These are phyloP conservation scores for Aspergillus calidoustus DNA, from an alignment of 2,329 filamentous ascomycete species.

Conservation along the genomic window DNA sequence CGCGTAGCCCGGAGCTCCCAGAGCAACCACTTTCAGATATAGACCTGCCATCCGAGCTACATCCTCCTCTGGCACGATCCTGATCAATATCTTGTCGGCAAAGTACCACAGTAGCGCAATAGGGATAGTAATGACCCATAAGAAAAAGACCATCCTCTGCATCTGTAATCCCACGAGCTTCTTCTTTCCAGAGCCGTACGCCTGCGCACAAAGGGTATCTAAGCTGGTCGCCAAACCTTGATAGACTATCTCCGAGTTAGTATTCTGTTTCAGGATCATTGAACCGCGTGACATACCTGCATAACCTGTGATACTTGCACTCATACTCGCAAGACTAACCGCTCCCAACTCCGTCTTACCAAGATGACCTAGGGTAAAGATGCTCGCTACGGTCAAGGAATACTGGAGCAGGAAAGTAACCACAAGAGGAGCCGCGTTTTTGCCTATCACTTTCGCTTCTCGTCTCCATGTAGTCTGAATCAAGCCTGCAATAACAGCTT, in stretches of 20 bases:
- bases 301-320: slow-evolving; percentile 76
- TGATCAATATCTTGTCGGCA: slow-evolving; percentile 66
- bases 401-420: slow-evolving; percentile 80
- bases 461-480: slow-evolving; percentile 91
- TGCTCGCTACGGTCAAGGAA: slow-evolving; percentile 79
- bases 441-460: slow-evolving; percentile 78
- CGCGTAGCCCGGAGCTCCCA: slow-evolving; percentile 76
- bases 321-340: slow-evolving; percentile 75
- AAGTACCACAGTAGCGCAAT: slow-evolving; percentile 74
- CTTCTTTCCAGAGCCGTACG: slow-evolving; percentile 88
- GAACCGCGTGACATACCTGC: slow-evolving; percentile 36
- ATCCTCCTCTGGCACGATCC: slow-evolving; percentile 71
- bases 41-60: slow-evolving; percentile 73
- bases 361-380: slow-evolving; percentile 77
- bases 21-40: slow-evolving; percentile 72
- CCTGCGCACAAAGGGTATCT: slow-evolving; percentile 91
- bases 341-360: slow-evolving; percentile 72
- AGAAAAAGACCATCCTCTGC: slow-evolving; percentile 79
- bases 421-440: slow-evolving; percentile 73
- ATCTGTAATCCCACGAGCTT: slow-evolving; percentile 84
- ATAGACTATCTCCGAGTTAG: slow-evolving; percentile 57
- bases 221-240: slow-evolving; percentile 87
- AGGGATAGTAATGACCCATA: slow-evolving; percentile 72
- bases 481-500: slow-evolving; percentile 77
- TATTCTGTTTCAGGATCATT: neutral